Conservation (phyloP, 2,329 filamentous ascomycete genomes). For the Hypoxylon sp. region DNA sequence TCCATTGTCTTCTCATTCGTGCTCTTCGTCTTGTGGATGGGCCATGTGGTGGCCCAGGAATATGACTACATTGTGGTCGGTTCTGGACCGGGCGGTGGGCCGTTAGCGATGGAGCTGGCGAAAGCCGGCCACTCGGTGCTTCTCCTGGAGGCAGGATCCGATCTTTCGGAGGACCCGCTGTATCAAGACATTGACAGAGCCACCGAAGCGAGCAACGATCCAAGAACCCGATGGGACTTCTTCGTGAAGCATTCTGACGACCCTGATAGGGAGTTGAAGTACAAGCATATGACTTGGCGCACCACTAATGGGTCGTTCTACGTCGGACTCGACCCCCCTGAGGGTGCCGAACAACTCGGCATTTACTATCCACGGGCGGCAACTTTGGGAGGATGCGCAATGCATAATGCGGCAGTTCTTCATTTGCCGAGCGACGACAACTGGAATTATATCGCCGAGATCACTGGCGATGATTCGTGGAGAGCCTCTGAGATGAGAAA, state of each 20-base stretch:
- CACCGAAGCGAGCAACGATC: conserved; percentile 61
- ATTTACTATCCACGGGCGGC: conserved; percentile 72
- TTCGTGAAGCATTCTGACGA: conserved; percentile 73
- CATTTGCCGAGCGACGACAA: conserved; percentile 63
- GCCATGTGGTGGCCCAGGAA: conserved; percentile 33
- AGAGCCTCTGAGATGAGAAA: conserved; percentile 48
- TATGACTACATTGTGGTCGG: conserved; percentile 76
- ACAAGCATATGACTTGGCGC: conserved; percentile 71
- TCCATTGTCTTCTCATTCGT: conserved; percentile 15
- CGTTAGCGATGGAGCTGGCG: conserved; percentile 72
- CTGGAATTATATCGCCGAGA: conserved; percentile 60
- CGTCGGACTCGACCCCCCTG: conserved; percentile 67
- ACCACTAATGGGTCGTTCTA: conserved; percentile 66
- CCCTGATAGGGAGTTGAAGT: conserved; percentile 65
- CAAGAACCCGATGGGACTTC: conserved; percentile 72
- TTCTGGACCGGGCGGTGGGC: conserved; percentile 71
- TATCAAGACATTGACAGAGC: conserved; percentile 35
- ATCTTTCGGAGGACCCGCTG: conserved; percentile 63
- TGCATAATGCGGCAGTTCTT: conserved; percentile 48
- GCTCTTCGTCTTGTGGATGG: conserved; percentile 4
- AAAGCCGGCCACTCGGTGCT: conserved; percentile 71
- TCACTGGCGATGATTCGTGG: conserved; percentile 53
- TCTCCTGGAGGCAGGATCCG: conserved; percentile 73
- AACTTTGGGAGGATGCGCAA: conserved; percentile 57
- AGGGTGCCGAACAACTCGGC: conserved; percentile 65